Evolutionary conservation across 2,329 filamentous ascomycete genomes (phyloP), one percentile per base, ranked within the genome.

Genomic region (Aspergillus ustus): DNA sequence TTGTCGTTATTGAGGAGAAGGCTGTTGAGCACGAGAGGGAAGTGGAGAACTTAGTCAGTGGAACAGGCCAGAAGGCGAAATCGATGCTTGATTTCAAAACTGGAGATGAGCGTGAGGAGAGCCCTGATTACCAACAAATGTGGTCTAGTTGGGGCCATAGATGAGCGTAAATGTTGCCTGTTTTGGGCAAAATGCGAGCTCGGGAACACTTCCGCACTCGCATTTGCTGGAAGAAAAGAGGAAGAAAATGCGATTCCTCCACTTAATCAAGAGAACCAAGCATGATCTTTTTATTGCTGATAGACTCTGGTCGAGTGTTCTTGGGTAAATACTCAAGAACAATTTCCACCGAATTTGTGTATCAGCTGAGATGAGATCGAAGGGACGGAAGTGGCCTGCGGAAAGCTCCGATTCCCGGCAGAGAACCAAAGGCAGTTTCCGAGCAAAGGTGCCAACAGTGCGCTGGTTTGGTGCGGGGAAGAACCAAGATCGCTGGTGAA

Each of bases 91-190:
- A 40, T 40, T 40, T 40, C 34, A 40, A 20, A 48, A 48, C 20
- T 28, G 45, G 22, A 13, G n/a, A 46, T 46, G n/a, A 4, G 44
- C 20, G 9, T 46, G n/a, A 22, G 2, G 37, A 44, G 37, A 45
- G 37, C 11, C 13, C 3, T 54, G 54, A 57, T 57, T 57, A 57
- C 46, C 54, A 57, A 57, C 46, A 50, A 50, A 50, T 46, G 28
- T 40, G 48, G 40, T 52, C 56, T 59, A 37, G 48, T 46, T 59
- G 56, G 56, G 40, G 48, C 19, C 54, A 51, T 19, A 29, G 29
- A 31, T 17, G 44, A 43, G 40, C 43, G 50, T 53, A 54, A 53
- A 28, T 22, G 19, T 59, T 53, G 43, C 44, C 57, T 40, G 28
- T 56, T 46, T 53, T 13, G 50, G 50, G 57, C 19, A 20, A 48